Evolutionary conservation across 2,329 filamentous ascomycete genomes (phyloP), one percentile per base, ranked within the genome.

Genomic region (Neurospora sp.): DNA sequence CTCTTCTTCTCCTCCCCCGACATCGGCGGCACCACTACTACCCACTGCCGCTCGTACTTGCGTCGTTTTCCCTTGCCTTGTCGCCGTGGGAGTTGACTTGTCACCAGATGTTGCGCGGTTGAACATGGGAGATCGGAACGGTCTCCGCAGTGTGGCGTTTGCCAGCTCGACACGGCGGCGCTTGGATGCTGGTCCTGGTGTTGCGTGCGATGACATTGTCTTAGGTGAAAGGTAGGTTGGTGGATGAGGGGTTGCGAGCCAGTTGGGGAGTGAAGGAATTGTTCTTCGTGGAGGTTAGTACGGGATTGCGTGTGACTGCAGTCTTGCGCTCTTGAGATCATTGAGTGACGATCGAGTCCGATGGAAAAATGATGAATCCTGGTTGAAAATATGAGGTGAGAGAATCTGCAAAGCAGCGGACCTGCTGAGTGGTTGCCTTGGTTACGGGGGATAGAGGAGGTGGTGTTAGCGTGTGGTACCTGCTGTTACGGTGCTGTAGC

Each of bases 111-210:
- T 42, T n/a, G 70, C 66, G 28, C 75, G 73, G 39, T 67, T 74
- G 42, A 78, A 73, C 42, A 78, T 66, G 2, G 90, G 91, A 66
- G 91, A 92, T 73, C 90, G 89, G 81, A 93, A 93, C 0, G 91
- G 91, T 76, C 89, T 91, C 72, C 85, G 85, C 67, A 92, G 84
- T 7, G 85, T 85, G n/a, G 82, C 83, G 28, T 84, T 80, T 46
- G 86, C 84, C 66, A 84, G 81, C 70, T 89, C 84, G 72, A 90
- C 81, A 73, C 88, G 87, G 71, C 90, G 88, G 67, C 89, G 86
- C 81, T 92, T 92, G 70, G 82, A 82, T 70, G 84, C 80, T 67
- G 72, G 75, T 67, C 71, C 72, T 66, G 67, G 82, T 62, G 72
- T 74, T 83, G 52, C 15, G 8, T 71, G 81, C 81, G 83, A 85